Percentiles rank a stretch among this genome's conserved stretches.
Conservation (phyloP, 2,329 filamentous ascomycete genomes). For the Thielaviopsis euricoi region DNA sequence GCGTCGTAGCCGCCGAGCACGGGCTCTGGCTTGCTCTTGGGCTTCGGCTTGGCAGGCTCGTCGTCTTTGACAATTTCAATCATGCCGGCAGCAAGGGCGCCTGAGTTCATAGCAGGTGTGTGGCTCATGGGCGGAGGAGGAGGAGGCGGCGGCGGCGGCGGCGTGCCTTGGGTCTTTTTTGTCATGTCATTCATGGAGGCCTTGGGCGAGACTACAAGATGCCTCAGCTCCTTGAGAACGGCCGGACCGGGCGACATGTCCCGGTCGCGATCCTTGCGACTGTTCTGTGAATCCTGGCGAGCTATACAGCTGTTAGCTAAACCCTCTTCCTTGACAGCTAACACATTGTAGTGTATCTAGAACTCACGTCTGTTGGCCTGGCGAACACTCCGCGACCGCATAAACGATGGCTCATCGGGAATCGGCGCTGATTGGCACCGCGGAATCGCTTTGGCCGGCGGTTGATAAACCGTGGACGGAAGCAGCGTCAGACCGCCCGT, state of each 20-base stretch:
- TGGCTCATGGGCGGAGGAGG: slow-evolving; percentile 33
- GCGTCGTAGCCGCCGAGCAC: slow-evolving; percentile 5
- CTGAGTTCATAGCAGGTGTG: slow-evolving; percentile 21
- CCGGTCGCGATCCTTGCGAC: background rate
- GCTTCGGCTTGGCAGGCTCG: slow-evolving; percentile 21
- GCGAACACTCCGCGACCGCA: background rate
- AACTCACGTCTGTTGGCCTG: slow-evolving; percentile 1
- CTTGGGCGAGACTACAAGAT: slow-evolving; percentile 22
- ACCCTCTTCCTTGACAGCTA: background rate
- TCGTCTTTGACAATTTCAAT: slow-evolving; percentile 54
- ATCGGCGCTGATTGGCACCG: slow-evolving; percentile 46
- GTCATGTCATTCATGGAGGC: background rate
- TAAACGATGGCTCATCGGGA: slow-evolving; percentile 21
- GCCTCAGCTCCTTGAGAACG: slow-evolving; percentile 45
- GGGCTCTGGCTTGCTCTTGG: background rate
- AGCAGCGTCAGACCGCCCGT: slow-evolving; percentile 32
- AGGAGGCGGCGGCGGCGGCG: slow-evolving; percentile 46
- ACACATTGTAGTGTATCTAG: accelerated
- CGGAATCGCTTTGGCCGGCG: slow-evolving; percentile 33
- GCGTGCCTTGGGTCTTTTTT: slow-evolving; percentile 22
- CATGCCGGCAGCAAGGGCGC: slow-evolving; percentile 34
- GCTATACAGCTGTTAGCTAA: slow-evolving; percentile 1
- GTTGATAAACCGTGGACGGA: slow-evolving; percentile 44
- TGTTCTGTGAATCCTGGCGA: slow-evolving; percentile 5
- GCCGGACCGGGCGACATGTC: slow-evolving; percentile 25